phyloP scores from a whole-genome alignment of 768 basidiomycete species.

The Candolleomyces efflorescens region DNA sequence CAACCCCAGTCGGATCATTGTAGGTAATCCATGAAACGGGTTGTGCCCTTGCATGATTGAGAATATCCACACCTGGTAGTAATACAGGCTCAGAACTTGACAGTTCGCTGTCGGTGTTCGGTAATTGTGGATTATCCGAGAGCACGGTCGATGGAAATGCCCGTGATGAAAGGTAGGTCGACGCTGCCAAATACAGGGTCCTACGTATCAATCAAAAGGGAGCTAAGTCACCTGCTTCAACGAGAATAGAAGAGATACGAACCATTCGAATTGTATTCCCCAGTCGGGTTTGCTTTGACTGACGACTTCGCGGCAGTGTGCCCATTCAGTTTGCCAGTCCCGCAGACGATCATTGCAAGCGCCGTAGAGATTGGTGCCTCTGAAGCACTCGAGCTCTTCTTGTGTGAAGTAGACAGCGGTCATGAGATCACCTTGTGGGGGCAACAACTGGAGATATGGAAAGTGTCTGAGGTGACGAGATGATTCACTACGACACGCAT shows the following conservation, averaged over 20 bases:
- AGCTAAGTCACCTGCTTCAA: not conserved
- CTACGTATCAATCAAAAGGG: slow-evolving; percentile 30
- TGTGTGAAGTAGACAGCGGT: slow-evolving; percentile 74
- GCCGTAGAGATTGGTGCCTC: slow-evolving; percentile 77
- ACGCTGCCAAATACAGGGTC: slow-evolving; percentile 65
- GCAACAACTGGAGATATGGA: slow-evolving; percentile 69
- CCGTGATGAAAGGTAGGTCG: slow-evolving; percentile 81
- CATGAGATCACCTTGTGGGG: slow-evolving; percentile 46
- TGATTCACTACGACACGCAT: slow-evolving; percentile 11
- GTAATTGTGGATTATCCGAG: slow-evolving; percentile 48
- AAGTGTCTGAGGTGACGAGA: slow-evolving; percentile 34
- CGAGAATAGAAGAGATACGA: slow-evolving; percentile 1
- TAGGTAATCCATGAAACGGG: slow-evolving; percentile 81
- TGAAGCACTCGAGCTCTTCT: slow-evolving; percentile 59
- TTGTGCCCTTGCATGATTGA: slow-evolving; percentile 80
- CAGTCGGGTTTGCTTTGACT: slow-evolving; percentile 31
- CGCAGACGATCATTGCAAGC: slow-evolving; percentile 65
- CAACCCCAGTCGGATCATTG: slow-evolving; percentile 27
- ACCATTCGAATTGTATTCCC: slow-evolving; percentile 62
- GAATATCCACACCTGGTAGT: slow-evolving; percentile 79
- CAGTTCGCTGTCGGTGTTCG: slow-evolving; percentile 27
- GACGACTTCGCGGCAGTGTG: slow-evolving; percentile 42
- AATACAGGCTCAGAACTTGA: slow-evolving; percentile 67
- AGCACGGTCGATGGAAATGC: slow-evolving; percentile 88
- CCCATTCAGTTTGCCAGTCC: slow-evolving; percentile 64